Evolutionary conservation across 2,329 filamentous ascomycete species (phyloP), one percentile per base, ranked within the genome.

Genomic region (Shiraia sp.): DNA sequence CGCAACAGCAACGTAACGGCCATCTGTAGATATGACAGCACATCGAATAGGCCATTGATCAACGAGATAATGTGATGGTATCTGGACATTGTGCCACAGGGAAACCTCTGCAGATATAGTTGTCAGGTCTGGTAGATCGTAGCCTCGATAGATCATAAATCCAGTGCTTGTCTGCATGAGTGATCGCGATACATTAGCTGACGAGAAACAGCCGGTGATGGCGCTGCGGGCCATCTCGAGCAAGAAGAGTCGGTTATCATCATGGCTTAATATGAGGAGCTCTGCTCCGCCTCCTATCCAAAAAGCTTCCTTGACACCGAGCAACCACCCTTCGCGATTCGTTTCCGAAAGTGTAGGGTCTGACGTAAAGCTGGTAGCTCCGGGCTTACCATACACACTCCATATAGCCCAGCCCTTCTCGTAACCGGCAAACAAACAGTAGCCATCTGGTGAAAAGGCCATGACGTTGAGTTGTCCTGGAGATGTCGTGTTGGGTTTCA

Each of bases 351-450:
- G 75, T 2, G 73, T 70, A 17, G 76, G 74, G 57, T 95, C 88
- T 10, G 81, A 78, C 6, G 79, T 78, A 65, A 97, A 97, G 63
- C 89, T 96, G 55, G 83, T 89, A 40, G 87, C 90, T 10, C 90
- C 86, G 2, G 86, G 80, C 68, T 96, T 96, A 24, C 93, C 93
- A 69, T 95, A 99, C 26, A 97, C 93, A 66, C 92, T 97, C 92
- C 92, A 99, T 32, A 85, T 92, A 4, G 88, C 87, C 93, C 93
- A 99, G 1, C 93, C 95, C 44, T 86, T 84, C 59, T 93, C 86
- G 62, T 92, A 97, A 1, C 92, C 93, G 30, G 87, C 90, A 69
- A 99, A 96, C 7, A 99, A 79, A 66, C 91, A 96, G 68, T 97
- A 96, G 13, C 93, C 93, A 67, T 99, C 93, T 0, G 92, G 90